Base-by-base conservation (phyloP, 768 basidiomycete species). In the Rhodocollybia butyracea region DNA sequence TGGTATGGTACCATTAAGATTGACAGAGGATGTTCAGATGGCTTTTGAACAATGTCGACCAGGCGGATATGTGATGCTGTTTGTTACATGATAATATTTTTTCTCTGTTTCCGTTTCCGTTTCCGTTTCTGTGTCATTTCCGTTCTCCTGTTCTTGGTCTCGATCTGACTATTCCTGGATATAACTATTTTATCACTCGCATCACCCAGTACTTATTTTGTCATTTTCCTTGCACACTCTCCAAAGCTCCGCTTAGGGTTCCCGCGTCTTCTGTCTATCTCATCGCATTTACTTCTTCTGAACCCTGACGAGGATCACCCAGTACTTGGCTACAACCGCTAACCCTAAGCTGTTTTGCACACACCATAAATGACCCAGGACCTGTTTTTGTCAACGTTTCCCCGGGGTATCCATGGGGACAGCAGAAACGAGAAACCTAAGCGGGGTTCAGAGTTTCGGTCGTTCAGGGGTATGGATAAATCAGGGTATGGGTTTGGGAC, bases 21-120 rank as follows among this genome's bases (percentile, higher is more conserved):
- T 90, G 42, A 93, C 92, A 32, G 94, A 96, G 68, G 94, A 96
- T 66, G 89, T 95, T 32, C 89, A 92, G 62, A 92, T 96, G 83
- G 94, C 94, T 38, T 94, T 96, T 61, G 93, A 94, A 71, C 80
- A 85, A 56, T 86, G 82, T 70, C 79, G 84, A 60, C 84, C 87
- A 29, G 87, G 86, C n/a, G 83, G 83, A 58, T 89, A 90, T 70
- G 88, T 92, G 56, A 88, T 84, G 17, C 78, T 92, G 46, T 90
- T 84, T 70, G 90, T 92, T 64, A 86, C 83, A 67, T 91, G 75
- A 84, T 46, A 21, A n/a, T n/a, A n/a, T n/a, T n/a, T n/a, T n/a
- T n/a, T n/a, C n/a, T n/a, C n/a, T n/a, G n/a, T n/a, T n/a, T n/a
- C n/a, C n/a, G n/a, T n/a, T n/a, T n/a, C n/a, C n/a, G n/a, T n/a